Evolutionary conservation across 2,329 filamentous ascomycete species (phyloP), one percentile per base, ranked within the genome.

Genomic region (Ophiocordyceps robertsii): DNA sequence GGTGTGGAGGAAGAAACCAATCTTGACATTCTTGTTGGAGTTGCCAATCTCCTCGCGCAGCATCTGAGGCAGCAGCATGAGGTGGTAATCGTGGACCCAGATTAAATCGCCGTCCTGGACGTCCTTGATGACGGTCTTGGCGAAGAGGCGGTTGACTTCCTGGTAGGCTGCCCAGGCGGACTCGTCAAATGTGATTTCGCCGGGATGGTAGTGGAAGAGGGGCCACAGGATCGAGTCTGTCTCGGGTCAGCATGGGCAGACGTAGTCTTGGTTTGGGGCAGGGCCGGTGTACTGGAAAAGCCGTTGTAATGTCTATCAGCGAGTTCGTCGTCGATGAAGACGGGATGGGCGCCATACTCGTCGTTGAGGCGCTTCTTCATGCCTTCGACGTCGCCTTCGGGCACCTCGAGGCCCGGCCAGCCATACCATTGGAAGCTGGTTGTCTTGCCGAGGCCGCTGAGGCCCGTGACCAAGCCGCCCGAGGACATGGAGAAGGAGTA

Each of bases 341-440:
- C 84, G 1, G 92, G 90, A 35, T 94, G 78, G 8, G 90, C 89
- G 52, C 83, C 81, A 63, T 94, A 89, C 55, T 95, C 84, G 19
- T 92, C 80, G 65, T 86, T 84, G 56, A 96, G 69, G 49, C 83
- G 79, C 56, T 82, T 72, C 57, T 78, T 82, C 61, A 98, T 80
- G 43, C 73, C 71, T 2, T 74, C 70, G 37, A 85, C 75, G 62
- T 96, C 90, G 43, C 79, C 75, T 49, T 93, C 85, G 33, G 90
- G 90, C 5, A 96, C 80, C 62, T 96, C 87, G 39, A 95, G 67
- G 32, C 92, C 92, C 1, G 92, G 89, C 90, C 92, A 96, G 52
- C 92, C 92, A 64, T 96, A 96, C 92, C 92, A 98, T 63, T 92
- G 85, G 64, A 96, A 96, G 52, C 82, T 90, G 24, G 87, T 95